Conservation (phyloP, 345 rosid genomes). For the Populus tremula region DNA sequence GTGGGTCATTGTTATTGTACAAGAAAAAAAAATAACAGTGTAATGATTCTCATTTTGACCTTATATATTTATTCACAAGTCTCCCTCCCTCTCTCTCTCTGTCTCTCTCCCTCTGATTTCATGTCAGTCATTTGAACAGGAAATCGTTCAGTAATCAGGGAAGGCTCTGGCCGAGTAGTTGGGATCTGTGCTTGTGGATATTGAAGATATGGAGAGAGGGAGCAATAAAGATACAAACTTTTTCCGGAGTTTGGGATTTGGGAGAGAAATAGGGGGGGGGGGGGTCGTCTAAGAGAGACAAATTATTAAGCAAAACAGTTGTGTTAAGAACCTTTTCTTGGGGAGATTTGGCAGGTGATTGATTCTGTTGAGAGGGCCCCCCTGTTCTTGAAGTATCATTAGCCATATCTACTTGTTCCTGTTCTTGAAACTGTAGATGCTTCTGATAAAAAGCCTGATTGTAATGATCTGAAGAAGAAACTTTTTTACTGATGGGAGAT, state of each 20-base stretch:
- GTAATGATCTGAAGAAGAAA: conserved; percentile 37
- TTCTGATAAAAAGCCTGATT: conserved; percentile 41
- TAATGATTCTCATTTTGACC: conserved; percentile 39
- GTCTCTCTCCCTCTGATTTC: conserved; percentile 20
- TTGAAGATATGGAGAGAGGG: conserved; percentile 34
- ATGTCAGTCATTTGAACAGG: conserved; percentile 42
- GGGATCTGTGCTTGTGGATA: conserved; percentile 50
- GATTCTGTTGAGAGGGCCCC: conserved; percentile 44
- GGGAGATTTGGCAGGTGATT: conserved; percentile 47
- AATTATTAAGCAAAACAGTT: conserved; percentile 19
- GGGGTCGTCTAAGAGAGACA: neutral
- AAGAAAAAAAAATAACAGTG: conserved; percentile 18
- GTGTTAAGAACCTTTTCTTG: conserved; percentile 71
- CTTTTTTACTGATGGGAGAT: conserved; percentile 71
- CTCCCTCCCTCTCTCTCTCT: neutral
- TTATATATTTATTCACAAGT: conserved; percentile 10
- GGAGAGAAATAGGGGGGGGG: neutral
- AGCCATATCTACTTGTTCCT: conserved; percentile 37
- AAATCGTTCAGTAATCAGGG: conserved; percentile 37
- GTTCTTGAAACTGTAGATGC: conserved; percentile 34
- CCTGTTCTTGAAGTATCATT: conserved; percentile 49
- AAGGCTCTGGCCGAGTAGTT: conserved; percentile 29
- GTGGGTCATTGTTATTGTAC: conserved; percentile 15
- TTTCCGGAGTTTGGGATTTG: conserved; percentile 42
- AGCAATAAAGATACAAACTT: conserved; percentile 34